These are phyloP conservation scores for Tylopilus sp. DNA, from an alignment of 1,284 basidiomycete species.

Conservation along the genomic window DNA sequence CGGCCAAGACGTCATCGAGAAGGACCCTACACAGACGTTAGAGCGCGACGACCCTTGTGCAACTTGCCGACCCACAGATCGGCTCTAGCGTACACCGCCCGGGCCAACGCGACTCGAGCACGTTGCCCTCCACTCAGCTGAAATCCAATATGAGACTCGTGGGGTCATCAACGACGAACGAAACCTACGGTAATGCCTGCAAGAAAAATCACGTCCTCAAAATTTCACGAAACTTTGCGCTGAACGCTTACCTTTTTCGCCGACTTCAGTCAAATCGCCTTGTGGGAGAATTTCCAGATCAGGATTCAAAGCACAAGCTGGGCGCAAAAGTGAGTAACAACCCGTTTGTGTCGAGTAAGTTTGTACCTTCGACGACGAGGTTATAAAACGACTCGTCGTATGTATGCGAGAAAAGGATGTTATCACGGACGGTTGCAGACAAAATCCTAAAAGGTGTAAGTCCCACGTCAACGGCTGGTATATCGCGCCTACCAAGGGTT, in stretches of 20 bases:
- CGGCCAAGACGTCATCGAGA: constrained; percentile 42
- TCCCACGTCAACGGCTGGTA: background rate
- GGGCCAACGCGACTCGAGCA: constrained; percentile 55
- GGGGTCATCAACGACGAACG: background rate
- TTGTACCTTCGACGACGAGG: constrained; percentile 66
- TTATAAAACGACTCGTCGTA: constrained; percentile 79
- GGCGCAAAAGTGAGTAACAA: background rate
- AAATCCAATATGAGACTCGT: constrained; percentile 4
- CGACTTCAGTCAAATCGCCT: constrained; percentile 74
- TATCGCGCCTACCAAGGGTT: constrained; percentile 66
- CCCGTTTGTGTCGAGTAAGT: background rate
- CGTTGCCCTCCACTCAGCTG: constrained; percentile 55
- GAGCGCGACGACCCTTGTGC: background rate
- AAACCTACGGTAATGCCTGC: constrained; percentile 30
- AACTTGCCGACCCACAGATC: constrained; percentile 38
- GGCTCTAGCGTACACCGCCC: constrained; percentile 48
- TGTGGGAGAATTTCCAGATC: constrained; percentile 73
- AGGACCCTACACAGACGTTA: constrained; percentile 22
- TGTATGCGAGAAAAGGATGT: constrained; percentile 86
- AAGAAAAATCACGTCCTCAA: constrained; percentile 5
- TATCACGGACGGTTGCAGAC: constrained; percentile 78
- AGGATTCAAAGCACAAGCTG: constrained; percentile 80
- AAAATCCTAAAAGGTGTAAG: constrained; percentile 56
- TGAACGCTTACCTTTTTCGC: constrained; percentile 41
- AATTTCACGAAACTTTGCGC: constrained; percentile 34